Evolutionary conservation across 768 basidiomycete genomes (phyloP), one percentile per base, ranked within the genome.

Genomic region (Glaciozyma martinii): DNA sequence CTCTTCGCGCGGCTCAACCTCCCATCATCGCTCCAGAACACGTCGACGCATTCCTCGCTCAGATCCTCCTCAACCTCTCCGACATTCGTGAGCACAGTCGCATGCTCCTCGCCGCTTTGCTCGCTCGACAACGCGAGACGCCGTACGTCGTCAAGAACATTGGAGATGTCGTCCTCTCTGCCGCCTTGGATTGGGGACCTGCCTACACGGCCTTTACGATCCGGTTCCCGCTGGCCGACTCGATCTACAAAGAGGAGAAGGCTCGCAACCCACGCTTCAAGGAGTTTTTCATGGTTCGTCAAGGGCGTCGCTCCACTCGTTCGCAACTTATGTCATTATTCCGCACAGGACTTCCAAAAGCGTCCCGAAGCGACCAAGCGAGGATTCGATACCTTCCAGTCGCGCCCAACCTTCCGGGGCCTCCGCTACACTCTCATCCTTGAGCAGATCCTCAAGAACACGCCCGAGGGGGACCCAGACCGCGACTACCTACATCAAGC

Each of bases 331-430:
- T 46, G 16, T n/a, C 15, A 5, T 25, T 23, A 6, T 47, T 5
- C 33, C 19, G 4, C 2, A 12, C 47, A 70, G 65, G 55, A 61
- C 63, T 67, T 71, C 30, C 56, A 43, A n/a, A 54, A 56, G 23
- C 58, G 44, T 27, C 68, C 56, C 50, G 60, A 25, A 29, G 71
- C 54, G 21, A 40, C 21, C 72, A 84, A 86, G 57, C 80, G 90
- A 25, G 91, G 92, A 74, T 87, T 99, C 84, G 91, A 93, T 75
- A 86, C 82, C 71, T 99, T 97, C 78, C 87, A 93, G 73, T 86
- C 89, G 71, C 85, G 91, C 44, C 90, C 93, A 3, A 92, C 94
- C 68, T 89, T 90, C 65, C 85, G 94, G 52, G 78, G 94, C 43
- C 79, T 92, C 49, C 87, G 93, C 56, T 97, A 97, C 75, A 86